Percentiles rank a stretch among this genome's conserved stretches.
These are phyloP conservation scores for Metschnikowia drakensbergensis DNA, from an alignment of 805 yeast genomes.

Conservation along the genomic window DNA sequence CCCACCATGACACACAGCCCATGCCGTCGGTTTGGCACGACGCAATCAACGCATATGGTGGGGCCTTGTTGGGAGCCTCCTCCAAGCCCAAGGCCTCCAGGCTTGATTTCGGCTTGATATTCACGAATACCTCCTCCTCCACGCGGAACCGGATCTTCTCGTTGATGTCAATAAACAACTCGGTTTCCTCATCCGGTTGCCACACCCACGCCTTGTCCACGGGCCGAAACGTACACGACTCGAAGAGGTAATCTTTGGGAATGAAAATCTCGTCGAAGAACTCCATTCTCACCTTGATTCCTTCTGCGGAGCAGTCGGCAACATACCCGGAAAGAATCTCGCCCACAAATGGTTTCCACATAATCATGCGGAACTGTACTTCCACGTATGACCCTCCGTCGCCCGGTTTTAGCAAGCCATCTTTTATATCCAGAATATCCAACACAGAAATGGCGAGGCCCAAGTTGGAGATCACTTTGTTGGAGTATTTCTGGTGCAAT, in stretches of 20 bases:
- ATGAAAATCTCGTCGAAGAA: constrained; percentile 91
- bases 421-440: constrained; percentile 78
- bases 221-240: constrained; percentile 60
- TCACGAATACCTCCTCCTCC: constrained; percentile 82
- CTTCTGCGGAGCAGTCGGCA: constrained; percentile 80
- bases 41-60: constrained; percentile 82
- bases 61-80: constrained; percentile 42
- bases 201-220: constrained; percentile 96
- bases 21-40: constrained; percentile 95
- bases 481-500: constrained; percentile 78
- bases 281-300: constrained; percentile 78
- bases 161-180: constrained; percentile 80
- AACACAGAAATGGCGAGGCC: constrained; percentile 84
- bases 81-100: constrained; percentile 43
- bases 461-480: constrained; percentile 75
- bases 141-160: constrained; percentile 90
- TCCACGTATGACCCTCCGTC: constrained; percentile 86
- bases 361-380: constrained; percentile 67
- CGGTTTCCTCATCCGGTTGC: constrained; percentile 72
- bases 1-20: constrained; percentile 99
- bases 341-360: constrained; percentile 93
- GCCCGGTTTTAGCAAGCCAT: constrained; percentile 88
- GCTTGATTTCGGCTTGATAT: constrained; percentile 76
- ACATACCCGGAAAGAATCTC: constrained; percentile 93
- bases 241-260: constrained; percentile 79